Evolutionary conservation across 192 early-diverging fungal species (phyloP), one percentile per base, ranked within the genome.

Genomic region (Coemansia sp.): DNA sequence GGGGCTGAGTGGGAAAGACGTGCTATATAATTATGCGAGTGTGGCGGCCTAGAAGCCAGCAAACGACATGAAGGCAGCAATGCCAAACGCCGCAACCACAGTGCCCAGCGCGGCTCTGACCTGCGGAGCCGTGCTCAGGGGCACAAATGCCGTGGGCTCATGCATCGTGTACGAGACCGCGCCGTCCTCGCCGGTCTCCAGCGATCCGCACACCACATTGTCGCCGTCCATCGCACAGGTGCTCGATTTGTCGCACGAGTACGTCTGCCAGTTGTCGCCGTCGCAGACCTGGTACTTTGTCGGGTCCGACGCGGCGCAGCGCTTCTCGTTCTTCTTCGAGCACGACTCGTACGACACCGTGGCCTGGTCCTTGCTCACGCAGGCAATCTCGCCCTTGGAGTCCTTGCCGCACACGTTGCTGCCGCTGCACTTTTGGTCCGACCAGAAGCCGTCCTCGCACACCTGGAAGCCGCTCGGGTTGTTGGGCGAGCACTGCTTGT

Each of bases 241-340:
- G 8, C 31, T 39, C 42, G 25, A 19, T 0, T 36, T 28, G 40
- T 51, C 58, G 38, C 73, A 76, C 1, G 48, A 28, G 28, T 34
- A 64, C 4, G 22, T 41, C 32, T 53, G 58, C 73, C 73, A 76
- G 23, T 47, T 12, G 29, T 35, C 54, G 35, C 73, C 73, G 44
- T 76, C 62, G 45, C 73, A 76, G 8, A 27, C 21, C 58, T 67
- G 64, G 73, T 76, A 76, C 45, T 61, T 65, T 28, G 51, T 55
- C 9, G 11, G 2, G 20, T 62, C 66, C 0, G 45, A 15, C 0
- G 66, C 26, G 3, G 52, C 54, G 55, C 73, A 76, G 19, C 58
- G 62, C 62, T 64, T 58, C 28, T 57, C 27, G 27, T 54, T 41
- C 50, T 64, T 72, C 10, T 51, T 48, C 4, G 62, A 58, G 41